These are phyloP conservation scores for Trichoderma koningii DNA, from an alignment of 2,329 filamentous ascomycete species.

Conservation along the genomic window DNA sequence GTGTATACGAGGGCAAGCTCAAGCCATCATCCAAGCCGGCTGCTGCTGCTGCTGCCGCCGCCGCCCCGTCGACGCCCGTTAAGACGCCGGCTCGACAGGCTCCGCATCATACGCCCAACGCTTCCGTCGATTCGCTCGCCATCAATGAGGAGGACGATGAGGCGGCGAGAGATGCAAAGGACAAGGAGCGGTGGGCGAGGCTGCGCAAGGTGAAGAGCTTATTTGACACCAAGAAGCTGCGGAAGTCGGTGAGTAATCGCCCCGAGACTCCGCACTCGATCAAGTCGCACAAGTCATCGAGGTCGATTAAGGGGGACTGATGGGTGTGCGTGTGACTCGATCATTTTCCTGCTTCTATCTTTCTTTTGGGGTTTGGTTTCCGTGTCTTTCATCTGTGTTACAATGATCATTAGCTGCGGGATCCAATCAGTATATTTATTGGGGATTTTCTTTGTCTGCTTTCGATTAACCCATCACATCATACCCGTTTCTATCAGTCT, in stretches of 20 bases:
- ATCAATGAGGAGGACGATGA: constrained; percentile 43
- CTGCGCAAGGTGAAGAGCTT: constrained; percentile 71
- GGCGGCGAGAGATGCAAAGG: constrained; percentile 56
- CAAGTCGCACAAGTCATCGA: constrained; percentile 21
- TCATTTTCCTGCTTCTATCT: constrained; percentile 6
- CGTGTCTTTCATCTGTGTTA: background rate
- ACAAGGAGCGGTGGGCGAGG: constrained; percentile 73
- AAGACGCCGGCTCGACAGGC: constrained; percentile 22
- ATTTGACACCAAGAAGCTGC: constrained; percentile 65
- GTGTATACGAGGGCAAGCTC: constrained; percentile 39
- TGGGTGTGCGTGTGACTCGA: background rate
- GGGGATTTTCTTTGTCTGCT: background rate
- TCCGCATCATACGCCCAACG: constrained; percentile 18
- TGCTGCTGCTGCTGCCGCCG: constrained; percentile 30
- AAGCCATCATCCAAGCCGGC: constrained; percentile 32
- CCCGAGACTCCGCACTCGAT: constrained; percentile 45
- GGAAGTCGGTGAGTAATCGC: constrained; percentile 45
- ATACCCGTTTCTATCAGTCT: background rate
- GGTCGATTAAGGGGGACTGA: constrained; percentile 22
- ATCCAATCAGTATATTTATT: background rate
- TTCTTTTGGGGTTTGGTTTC: background rate
- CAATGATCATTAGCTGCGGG: background rate
- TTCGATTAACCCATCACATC: background rate
- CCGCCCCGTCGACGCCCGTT: constrained; percentile 28
- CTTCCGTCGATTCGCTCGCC: constrained; percentile 25